Conservation (phyloP, 2,329 filamentous ascomycete species). For the Tolypocladium pustulatum region DNA sequence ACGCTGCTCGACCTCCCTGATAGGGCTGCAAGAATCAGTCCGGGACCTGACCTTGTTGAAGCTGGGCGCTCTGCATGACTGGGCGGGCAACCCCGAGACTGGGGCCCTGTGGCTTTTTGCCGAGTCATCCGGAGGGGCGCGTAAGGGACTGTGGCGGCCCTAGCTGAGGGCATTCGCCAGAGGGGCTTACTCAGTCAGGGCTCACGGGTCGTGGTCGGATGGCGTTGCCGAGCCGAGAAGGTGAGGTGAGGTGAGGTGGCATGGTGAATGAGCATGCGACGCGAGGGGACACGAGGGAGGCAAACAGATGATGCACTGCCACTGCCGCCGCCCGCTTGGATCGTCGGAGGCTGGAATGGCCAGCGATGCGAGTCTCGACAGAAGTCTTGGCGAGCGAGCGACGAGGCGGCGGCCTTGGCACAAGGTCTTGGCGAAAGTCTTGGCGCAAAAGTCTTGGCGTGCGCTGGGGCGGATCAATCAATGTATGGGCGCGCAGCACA, state of each 20-base stretch:
- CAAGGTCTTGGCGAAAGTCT: no score
- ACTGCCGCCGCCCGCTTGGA: no score
- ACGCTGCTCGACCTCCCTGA: neutral
- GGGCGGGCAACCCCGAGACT: neutral
- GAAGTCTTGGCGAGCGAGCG: no score
- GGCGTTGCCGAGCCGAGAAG: neutral
- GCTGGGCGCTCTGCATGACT: neutral
- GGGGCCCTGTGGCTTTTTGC: neutral
- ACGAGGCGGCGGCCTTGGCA: no score
- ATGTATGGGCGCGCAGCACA: neutral
- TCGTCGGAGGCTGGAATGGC: no score
- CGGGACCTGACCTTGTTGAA: no score
- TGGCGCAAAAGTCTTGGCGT: neutral
- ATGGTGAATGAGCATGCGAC: no score
- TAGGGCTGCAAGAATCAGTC: neutral
- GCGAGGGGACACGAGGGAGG: no score
- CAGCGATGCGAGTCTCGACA: no score
- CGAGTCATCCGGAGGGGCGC: neutral
- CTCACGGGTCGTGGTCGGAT: neutral
- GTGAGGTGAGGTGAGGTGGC: no score
- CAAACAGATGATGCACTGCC: no score
- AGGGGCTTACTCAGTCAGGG: neutral
- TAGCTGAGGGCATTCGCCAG: neutral
- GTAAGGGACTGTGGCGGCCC: neutral
- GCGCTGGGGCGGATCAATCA: no score